Percentiles rank a stretch among this genome's conserved stretches.
These are phyloP conservation scores for Penicillium pancosmium DNA, from an alignment of 495 filamentous ascomycete genomes.

Conservation along the genomic window DNA sequence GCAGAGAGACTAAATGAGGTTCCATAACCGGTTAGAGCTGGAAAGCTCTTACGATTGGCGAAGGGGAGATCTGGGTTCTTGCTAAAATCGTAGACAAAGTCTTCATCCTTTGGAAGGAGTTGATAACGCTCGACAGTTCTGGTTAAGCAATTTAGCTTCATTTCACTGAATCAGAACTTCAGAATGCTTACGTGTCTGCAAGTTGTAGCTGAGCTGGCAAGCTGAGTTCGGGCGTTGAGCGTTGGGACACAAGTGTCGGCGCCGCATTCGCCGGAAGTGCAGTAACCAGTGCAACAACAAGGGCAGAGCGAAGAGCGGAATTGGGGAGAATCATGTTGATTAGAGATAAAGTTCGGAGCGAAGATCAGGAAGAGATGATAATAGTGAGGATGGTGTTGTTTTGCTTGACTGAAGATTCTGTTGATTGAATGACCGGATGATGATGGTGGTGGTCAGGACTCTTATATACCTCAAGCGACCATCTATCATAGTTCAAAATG, in stretches of 20 bases:
- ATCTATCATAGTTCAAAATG: no score
- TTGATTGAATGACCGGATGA: no score
- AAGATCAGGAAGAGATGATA: background rate
- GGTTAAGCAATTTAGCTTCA: background rate
- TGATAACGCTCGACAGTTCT: slow-evolving; percentile 39
- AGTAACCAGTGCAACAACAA: slow-evolving; percentile 11
- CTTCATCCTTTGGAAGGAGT: slow-evolving; percentile 37
- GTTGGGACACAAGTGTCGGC: slow-evolving; percentile 17
- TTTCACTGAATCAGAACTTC: background rate
- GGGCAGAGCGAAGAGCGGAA: slow-evolving; percentile 14
- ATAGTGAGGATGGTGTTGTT: background rate
- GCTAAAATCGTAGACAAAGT: slow-evolving; percentile 50
- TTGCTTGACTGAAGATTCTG: no score
- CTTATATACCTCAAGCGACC: background rate
- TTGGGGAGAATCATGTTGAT: slow-evolving; percentile 18
- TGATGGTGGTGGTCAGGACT: background rate
- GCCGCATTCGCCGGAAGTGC: slow-evolving; percentile 23
- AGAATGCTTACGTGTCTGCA: slow-evolving; percentile 24
- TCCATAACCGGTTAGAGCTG: slow-evolving; percentile 20
- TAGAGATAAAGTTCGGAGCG: background rate
- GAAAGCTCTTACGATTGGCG: slow-evolving; percentile 28
- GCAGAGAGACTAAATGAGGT: slow-evolving; percentile 28
- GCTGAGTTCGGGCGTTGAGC: slow-evolving; percentile 26
- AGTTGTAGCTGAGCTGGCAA: slow-evolving; percentile 27
- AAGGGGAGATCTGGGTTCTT: slow-evolving; percentile 10